Percentiles rank a stretch among this genome's conserved stretches.
These are phyloP conservation scores for Metschnikowia continentalis DNA, from an alignment of 805 yeast genomes.

Conservation along the genomic window DNA sequence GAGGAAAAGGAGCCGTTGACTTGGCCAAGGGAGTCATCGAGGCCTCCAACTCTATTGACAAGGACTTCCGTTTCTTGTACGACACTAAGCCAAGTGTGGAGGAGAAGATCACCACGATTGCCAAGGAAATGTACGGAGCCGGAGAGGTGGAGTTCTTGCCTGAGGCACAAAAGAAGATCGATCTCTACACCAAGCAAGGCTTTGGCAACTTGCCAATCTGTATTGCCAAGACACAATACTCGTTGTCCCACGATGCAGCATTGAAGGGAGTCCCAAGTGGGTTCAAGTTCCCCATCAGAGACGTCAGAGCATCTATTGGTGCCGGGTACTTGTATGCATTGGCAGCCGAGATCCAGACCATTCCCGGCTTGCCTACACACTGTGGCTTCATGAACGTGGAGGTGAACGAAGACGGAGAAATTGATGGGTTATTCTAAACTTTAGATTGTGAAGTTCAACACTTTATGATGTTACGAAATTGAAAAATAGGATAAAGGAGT, in stretches of 20 bases:
- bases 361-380: constrained; percentile 82
- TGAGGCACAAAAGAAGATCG: constrained; percentile 66
- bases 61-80: constrained; percentile 52
- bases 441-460: constrained; percentile 18
- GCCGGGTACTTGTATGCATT: constrained; percentile 82
- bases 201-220: constrained; percentile 76
- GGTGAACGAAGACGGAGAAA: constrained; percentile 74
- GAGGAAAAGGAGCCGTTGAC: constrained; percentile 76
- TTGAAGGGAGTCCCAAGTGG: constrained; percentile 82
- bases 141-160: constrained; percentile 63
- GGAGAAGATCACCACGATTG: constrained; percentile 62
- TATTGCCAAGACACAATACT: constrained; percentile 83
- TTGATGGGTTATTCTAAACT: constrained; percentile 66
- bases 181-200: constrained; percentile 66
- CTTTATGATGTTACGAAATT: constrained; percentile 19
- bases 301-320: constrained; percentile 72
- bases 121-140: constrained; percentile 77
- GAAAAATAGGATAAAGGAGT: not conserved
- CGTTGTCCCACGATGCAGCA: constrained; percentile 76
- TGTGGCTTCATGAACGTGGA: constrained; percentile 86
- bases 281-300: constrained; percentile 76
- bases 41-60: constrained; percentile 49
- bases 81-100: constrained; percentile 53
- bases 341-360: constrained; percentile 83
- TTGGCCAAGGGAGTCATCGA: constrained; percentile 68